Conservation (phyloP, 108 stramenopile species). For the Parmales sp. region DNA sequence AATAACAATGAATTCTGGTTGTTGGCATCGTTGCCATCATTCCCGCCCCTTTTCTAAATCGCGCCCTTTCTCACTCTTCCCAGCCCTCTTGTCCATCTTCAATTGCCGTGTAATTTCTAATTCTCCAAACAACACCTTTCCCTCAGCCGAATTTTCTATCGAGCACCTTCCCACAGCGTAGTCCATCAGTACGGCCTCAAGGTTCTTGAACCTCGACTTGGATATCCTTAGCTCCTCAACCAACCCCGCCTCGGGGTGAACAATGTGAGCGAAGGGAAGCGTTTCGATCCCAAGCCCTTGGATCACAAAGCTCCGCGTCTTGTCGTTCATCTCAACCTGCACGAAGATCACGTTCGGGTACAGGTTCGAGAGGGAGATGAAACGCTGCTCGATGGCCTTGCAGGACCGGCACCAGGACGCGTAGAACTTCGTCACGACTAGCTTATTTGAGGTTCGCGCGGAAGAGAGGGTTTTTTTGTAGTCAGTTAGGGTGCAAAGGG, state of each 20-base stretch:
- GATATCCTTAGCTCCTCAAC: background rate
- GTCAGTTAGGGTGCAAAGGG: no score
- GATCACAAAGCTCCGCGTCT: background rate
- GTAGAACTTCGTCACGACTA: constrained; percentile 70
- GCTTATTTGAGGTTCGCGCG: constrained; percentile 52
- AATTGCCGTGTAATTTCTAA: no score
- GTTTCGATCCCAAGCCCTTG: background rate
- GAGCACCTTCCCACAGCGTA: background rate
- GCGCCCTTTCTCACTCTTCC: no score
- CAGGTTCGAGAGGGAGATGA: background rate
- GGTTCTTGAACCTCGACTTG: background rate
- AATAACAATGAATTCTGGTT: no score
- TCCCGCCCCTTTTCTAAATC: no score
- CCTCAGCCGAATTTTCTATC: background rate
- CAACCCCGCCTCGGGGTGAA: background rate
- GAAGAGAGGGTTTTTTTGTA: no score
- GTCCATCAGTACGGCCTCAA: background rate
- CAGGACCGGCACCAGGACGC: constrained; percentile 78
- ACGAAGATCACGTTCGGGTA: background rate
- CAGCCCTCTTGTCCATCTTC: no score
- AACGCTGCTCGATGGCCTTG: constrained; percentile 39
- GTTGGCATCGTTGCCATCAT: no score
- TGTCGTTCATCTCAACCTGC: background rate
- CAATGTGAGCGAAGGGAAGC: background rate
- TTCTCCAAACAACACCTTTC: no score